Evolutionary conservation across 2,329 filamentous ascomycete genomes (phyloP).

Genomic region (Metarhizium guizhouense): DNA sequence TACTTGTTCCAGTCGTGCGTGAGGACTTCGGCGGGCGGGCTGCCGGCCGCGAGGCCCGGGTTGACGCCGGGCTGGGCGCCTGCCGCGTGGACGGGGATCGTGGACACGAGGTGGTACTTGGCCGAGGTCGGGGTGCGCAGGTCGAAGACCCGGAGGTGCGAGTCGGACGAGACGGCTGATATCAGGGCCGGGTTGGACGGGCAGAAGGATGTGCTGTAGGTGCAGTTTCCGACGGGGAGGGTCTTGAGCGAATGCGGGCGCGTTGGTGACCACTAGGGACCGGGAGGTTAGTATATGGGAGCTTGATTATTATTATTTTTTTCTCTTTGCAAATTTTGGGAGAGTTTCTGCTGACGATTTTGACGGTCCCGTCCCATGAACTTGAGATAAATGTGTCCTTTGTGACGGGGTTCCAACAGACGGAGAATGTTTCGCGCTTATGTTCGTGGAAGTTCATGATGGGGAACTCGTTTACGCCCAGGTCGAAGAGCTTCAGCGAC

Average conservation of each 20-base stretch:
- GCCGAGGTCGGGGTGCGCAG: conserved; percentile 78
- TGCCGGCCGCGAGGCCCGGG: conserved; percentile 25
- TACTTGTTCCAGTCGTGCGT: conserved; percentile 99
- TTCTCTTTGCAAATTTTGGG: not conserved
- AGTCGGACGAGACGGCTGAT: conserved; percentile 83
- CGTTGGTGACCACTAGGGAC: conserved; percentile 68
- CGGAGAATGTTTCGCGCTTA: conserved; percentile 83
- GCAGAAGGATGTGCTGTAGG: conserved; percentile 86
- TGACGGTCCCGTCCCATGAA: conserved; percentile 94
- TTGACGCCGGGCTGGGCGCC: conserved; percentile 35
- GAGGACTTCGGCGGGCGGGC: conserved; percentile 69
- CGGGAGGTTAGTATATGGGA: not conserved
- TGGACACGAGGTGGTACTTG: conserved; percentile 75
- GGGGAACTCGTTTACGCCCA: conserved; percentile 72
- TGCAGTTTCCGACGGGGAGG: conserved; percentile 85
- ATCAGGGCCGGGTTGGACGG: conserved; percentile 80
- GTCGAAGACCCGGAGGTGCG: conserved; percentile 83
- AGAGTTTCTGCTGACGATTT: conserved; percentile 50
- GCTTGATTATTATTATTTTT: too few species aligned
- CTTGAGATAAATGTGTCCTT: conserved; percentile 88
- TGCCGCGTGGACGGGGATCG: conserved; percentile 73
- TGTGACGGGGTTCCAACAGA: conserved; percentile 82
- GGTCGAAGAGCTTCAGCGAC: conserved; percentile 88
- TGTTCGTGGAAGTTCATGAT: conserved; percentile 91
- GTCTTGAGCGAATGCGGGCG: conserved; percentile 68